These are phyloP conservation scores for Mangifera indica DNA, from an alignment of 345 rosid genomes.

Conservation along the genomic window DNA sequence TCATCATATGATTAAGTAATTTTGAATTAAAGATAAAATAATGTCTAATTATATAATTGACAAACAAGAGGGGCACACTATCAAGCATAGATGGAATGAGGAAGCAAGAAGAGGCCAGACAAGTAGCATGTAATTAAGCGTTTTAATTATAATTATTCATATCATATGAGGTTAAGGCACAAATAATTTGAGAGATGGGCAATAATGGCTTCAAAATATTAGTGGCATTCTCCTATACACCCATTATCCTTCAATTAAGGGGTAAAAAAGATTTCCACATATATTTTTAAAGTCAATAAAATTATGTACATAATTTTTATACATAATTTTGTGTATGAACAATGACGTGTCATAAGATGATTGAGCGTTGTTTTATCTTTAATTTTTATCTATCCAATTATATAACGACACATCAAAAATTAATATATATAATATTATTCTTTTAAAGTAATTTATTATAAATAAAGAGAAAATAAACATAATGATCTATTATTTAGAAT, in stretches of 20 bases:
- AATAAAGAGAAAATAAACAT: slow-evolving; percentile 5
- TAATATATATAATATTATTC: no score
- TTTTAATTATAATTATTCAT: background rate
- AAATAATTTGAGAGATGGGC: slow-evolving; percentile 1
- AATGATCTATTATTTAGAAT: background rate
- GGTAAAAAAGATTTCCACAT: background rate
- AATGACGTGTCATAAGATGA: no score
- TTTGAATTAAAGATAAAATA: no score
- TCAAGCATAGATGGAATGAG: background rate
- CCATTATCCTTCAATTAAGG: background rate
- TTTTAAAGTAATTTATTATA: background rate
- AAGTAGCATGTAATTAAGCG: background rate
- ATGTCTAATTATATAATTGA: no score
- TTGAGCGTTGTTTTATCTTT: no score
- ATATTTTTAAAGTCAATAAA: slow-evolving; percentile 1
- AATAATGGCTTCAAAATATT: no score
- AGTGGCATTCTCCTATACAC: background rate
- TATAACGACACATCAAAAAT: no score
- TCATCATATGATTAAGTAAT: no score
- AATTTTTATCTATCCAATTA: no score
- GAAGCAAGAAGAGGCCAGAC: background rate
- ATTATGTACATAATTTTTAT: no score
- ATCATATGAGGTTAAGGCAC: background rate
- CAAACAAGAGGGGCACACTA: background rate
- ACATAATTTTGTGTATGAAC: no score